Percentiles rank a stretch among this genome's conserved stretches.
These are phyloP conservation scores for Geosmithia morbida DNA, from an alignment of 2,329 filamentous ascomycete genomes.

Conservation along the genomic window DNA sequence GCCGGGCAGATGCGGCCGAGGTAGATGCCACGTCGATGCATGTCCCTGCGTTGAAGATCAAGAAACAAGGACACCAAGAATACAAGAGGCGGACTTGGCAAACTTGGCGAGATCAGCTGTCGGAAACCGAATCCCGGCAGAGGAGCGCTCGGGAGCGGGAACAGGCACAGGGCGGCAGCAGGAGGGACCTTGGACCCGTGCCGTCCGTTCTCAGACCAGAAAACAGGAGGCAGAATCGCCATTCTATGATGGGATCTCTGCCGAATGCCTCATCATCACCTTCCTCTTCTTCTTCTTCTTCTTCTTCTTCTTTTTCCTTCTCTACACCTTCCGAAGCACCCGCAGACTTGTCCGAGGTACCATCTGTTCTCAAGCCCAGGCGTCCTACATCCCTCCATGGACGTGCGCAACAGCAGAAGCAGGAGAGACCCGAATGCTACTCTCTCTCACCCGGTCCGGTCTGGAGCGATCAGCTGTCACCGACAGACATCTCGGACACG, in stretches of 20 bases:
- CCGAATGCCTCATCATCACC: neutral
- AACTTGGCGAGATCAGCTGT: neutral
- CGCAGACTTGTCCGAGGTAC: constrained; percentile 2
- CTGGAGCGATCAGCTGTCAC: too few relatives aligned
- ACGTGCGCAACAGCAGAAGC: constrained; percentile 4
- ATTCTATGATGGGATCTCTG: neutral
- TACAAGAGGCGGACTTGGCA: neutral
- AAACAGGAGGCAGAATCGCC: neutral
- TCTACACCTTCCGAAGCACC: too few relatives aligned
- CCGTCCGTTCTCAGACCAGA: neutral
- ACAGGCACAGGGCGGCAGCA: neutral
- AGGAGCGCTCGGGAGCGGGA: neutral
- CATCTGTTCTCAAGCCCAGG: constrained; percentile 5
- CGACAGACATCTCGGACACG: too few relatives aligned
- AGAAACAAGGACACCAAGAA: neutral
- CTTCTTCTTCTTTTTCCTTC: neutral
- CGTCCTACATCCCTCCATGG: constrained; percentile 10
- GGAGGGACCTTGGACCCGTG: neutral
- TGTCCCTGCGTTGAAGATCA: neutral
- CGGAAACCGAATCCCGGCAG: too few relatives aligned
- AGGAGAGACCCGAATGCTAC: too few relatives aligned
- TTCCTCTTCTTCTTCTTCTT: neutral
- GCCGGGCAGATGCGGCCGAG: neutral
- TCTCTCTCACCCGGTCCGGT: too few relatives aligned
- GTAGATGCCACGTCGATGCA: neutral